Percentiles rank a stretch among this genome's conserved stretches.
Evolutionary conservation across 2,329 filamentous ascomycete genomes (phyloP).

Genomic region (Diaporthe amygdali): DNA sequence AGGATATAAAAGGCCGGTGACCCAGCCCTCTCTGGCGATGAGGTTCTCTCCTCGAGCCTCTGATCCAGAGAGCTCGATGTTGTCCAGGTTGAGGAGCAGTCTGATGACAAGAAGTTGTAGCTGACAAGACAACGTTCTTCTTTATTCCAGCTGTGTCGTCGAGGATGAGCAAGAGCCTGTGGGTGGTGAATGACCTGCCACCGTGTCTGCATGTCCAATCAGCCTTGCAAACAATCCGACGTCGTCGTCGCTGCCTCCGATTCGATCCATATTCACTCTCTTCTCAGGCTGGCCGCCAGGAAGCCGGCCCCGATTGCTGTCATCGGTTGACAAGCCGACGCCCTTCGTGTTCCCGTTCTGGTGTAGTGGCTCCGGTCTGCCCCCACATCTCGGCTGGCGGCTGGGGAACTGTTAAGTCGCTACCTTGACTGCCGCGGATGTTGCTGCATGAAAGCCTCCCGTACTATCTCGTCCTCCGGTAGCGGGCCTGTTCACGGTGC

Average conservation of each 20-base stretch:
- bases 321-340: slow-evolving; percentile 15
- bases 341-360: slow-evolving; percentile 14
- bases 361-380: slow-evolving; percentile 4
- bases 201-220: neutral
- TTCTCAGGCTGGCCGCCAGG: neutral
- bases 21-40: neutral
- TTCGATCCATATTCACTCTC: neutral
- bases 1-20: neutral
- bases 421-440: neutral
- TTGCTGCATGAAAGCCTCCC: neutral
- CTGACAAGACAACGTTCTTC: slow-evolving; percentile 4
- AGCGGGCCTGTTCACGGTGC: slow-evolving; percentile 6
- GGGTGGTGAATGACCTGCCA: neutral
- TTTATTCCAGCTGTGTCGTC: slow-evolving; percentile 13
- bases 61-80: neutral
- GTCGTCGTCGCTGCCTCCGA: slow-evolving; percentile 17
- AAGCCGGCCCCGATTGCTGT: neutral
- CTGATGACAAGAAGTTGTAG: neutral
- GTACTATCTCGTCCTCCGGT: slow-evolving; percentile 10
- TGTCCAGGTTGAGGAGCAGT: neutral
- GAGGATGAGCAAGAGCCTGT: neutral
- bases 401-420: slow-evolving; percentile 4
- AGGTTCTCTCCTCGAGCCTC: neutral
- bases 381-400: slow-evolving; percentile 12
- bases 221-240: slow-evolving; percentile 14